Percentiles rank a stretch among this genome's conserved stretches.
Conservation (phyloP, 768 basidiomycete species). For the Phlebiopsis flavidoalba region DNA sequence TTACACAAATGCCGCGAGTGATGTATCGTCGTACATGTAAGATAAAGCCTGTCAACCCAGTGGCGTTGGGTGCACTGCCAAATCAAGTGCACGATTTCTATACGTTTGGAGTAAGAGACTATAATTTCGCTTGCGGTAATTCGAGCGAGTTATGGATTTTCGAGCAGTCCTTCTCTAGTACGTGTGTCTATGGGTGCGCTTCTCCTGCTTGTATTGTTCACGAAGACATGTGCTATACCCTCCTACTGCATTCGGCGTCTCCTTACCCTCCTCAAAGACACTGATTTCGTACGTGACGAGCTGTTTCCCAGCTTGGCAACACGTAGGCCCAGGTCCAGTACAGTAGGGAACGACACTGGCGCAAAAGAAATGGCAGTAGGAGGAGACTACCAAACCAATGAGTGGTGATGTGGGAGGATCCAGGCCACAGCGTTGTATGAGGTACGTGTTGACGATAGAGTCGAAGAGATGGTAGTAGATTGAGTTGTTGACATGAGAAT, state of each 20-base stretch:
- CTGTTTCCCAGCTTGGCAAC: conserved; percentile 65
- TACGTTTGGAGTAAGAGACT: not conserved
- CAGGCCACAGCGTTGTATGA: conserved; percentile 59
- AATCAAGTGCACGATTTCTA: too few relatives aligned
- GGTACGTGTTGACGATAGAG: conserved; percentile 76
- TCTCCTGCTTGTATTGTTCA: conserved; percentile 54
- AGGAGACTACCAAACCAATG: conserved; percentile 78
- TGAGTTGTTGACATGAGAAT: conserved; percentile 76
- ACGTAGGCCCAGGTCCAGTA: conserved; percentile 64
- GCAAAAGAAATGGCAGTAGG: conserved; percentile 71
- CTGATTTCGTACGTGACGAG: conserved; percentile 81
- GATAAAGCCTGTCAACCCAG: not conserved
- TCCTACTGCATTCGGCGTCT: conserved; percentile 37
- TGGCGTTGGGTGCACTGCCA: not conserved
- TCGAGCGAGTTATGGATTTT: conserved; percentile 24
- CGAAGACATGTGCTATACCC: conserved; percentile 85
- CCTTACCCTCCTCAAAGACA: conserved; percentile 48
- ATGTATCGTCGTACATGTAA: not conserved
- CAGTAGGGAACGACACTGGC: conserved; percentile 68
- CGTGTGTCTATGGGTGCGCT: conserved; percentile 41
- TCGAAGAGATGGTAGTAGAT: conserved; percentile 82
- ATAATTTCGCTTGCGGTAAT: not conserved
- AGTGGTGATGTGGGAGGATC: conserved; percentile 42
- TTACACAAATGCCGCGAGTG: not conserved
- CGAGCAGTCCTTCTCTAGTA: conserved; percentile 42